Base-by-base conservation (phyloP, 2,329 filamentous ascomycete genomes). In the Cadophora malorum region DNA sequence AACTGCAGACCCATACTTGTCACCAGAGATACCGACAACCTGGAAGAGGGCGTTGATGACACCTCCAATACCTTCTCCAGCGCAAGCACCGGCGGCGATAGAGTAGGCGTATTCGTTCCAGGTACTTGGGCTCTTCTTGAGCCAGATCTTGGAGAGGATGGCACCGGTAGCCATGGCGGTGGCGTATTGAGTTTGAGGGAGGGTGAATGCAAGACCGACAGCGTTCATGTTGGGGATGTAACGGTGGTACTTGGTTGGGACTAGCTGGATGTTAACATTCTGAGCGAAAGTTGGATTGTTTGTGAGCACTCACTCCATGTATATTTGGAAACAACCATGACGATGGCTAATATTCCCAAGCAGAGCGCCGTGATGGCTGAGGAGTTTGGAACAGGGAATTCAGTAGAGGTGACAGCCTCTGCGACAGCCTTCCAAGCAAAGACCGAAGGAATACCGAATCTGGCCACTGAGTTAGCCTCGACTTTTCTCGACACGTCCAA, bases 131-230 rank as follows among this genome's bases (percentile, higher is more conserved):
- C 41, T 49, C 21, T 16, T 28, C 59, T 49, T 62, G 59, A 52
- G 47, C 59, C 59, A 62, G 59, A 62, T 62, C 19, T 49, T 62
- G 25, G 59, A 49, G 8, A 62, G 41, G 14, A 62, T 52, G n/a
- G 59, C 59, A 35, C 59, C 59, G n/a, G 41, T 62, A 4, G 59
- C 59, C 59, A 62, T 62, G 7, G 59, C 59, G 16, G 47, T 62
- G 9, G 59, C 59, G 23, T 62, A 62, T 38, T 62, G 59, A 6
- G 59, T 62, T 19, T 49, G 41, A 16, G 59, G 59, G 4, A 62
- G 41, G 23, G 47, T 62, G 41, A 62, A 62, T 5, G 59, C 59
- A 49, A 62, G 47, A 31, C 59, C 59, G 10, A 62, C 41, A 23
- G 47, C 59, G 25, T 52, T 62, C 59, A 62, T 49, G 47, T 62